Base-by-base conservation (phyloP, 495 filamentous ascomycete species). In the Delitschia confertaspora region DNA sequence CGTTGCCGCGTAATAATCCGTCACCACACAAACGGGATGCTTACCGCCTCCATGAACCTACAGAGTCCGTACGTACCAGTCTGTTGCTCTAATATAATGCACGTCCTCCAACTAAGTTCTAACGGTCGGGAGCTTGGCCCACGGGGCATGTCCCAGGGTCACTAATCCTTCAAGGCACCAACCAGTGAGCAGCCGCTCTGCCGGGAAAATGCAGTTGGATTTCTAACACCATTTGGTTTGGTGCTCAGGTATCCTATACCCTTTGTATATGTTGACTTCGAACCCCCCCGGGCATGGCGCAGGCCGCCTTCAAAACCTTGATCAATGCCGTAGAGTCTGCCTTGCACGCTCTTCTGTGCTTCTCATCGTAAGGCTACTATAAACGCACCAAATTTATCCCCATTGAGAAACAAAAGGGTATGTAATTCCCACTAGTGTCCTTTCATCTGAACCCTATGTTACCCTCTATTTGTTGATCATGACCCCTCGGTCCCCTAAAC, bases 91-190 rank as follows among this genome's bases (percentile, higher is more conserved):
- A 39, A 21, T 39, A 10, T 39, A 24, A 24, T 21, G 50, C 38
- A 39, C 50, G 33, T 38, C 37, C 51, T 49, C 35, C 20, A 29
- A 51, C 40, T 46, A 55, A 55, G n/a, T n/a, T n/a, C n/a, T n/a
- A n/a, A 55, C 52, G 52, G 52, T 46, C 52, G 52, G 47, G 47
- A 50, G 46, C 42, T 51, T 48, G 47, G 33, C 52, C 36, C 20
- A 43, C 22, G 30, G n/a, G 21, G 38, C 38, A 43, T 20, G 44
- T 20, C 26, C 21, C 37, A 37, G 38, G 52, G 52, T 6, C 17
- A n/a, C n/a, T 6, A 38, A 55, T 55, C 52, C 52, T 51, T 47
- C 52, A 55, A 51, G 52, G 52, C 52, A 55, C 52, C 41, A 32
- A 45, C 52, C 52, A 47, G 21, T 39, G 31, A 41, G 36, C 47